These are phyloP conservation scores for Sanghuangporus baumii DNA, from an alignment of 1,284 basidiomycete genomes.

Conservation along the genomic window DNA sequence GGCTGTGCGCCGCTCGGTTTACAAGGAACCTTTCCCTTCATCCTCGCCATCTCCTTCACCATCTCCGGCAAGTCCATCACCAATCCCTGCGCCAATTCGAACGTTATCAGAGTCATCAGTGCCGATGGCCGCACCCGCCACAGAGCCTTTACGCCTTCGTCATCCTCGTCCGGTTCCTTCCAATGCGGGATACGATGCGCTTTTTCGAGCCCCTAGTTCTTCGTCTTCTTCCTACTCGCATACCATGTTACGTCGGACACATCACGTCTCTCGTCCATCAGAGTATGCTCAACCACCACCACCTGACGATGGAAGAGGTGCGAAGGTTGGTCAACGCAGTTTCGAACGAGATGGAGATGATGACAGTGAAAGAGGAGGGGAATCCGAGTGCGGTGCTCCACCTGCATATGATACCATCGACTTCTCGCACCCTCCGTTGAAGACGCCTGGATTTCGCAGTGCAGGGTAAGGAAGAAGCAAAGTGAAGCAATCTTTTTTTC, in stretches of 20 bases:
- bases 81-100: neutral
- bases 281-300: neutral
- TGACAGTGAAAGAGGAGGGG: neutral
- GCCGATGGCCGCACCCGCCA: neutral
- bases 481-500: neutral
- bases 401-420: constrained; percentile 17
- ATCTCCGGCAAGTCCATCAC: neutral
- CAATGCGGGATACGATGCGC: neutral
- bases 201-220: neutral
- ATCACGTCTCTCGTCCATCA: neutral
- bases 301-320: neutral
- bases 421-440: constrained; percentile 11
- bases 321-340: neutral
- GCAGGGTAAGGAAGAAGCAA: neutral
- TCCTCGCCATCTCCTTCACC: neutral
- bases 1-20: constrained; percentile 1
- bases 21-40: neutral
- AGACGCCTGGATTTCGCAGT: neutral
- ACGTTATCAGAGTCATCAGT: neutral
- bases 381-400: neutral
- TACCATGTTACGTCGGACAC: neutral
- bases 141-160: neutral
- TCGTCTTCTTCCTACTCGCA: neutral
- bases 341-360: neutral
- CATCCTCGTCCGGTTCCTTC: neutral